Evolutionary conservation across 352 stramenopile species (phyloP).

Genomic region (Phytophthora boehmeriae): DNA sequence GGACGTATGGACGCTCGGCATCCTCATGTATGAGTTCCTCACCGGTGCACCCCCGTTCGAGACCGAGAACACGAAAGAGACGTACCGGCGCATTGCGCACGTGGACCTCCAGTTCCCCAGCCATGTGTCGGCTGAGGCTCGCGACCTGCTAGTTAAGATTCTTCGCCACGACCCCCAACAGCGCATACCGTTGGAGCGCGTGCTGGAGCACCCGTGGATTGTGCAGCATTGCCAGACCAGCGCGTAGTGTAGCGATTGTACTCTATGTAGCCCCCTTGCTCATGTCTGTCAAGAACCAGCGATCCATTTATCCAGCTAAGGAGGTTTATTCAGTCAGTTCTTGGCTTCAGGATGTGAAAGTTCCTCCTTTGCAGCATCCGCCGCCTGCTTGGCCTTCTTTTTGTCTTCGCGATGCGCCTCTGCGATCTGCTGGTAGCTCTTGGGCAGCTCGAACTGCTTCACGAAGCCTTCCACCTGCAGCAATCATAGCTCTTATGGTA

Average conservation of each 20-base stretch:
- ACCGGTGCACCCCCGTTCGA: conserved; percentile 98
- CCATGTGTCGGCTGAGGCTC: conserved; percentile 91
- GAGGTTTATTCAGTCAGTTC: conserved; percentile 6
- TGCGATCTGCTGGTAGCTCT: conserved; percentile 73
- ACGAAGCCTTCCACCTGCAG: conserved; percentile 64
- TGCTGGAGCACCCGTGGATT: conserved; percentile 97
- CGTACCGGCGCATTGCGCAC: conserved; percentile 96
- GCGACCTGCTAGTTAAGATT: conserved; percentile 94
- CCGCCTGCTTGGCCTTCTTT: conserved; percentile 32
- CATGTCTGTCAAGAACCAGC: conserved; percentile 24
- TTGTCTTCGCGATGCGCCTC: conserved; percentile 50
- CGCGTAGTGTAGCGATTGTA: conserved; percentile 40
- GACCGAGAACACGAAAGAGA: conserved; percentile 91
- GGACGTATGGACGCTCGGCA: conserved; percentile 98
- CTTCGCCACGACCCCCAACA: conserved; percentile 96
- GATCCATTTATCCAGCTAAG: background rate
- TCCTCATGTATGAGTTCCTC: conserved; percentile 99
- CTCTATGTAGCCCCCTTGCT: conserved; percentile 37
- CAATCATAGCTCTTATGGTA: background rate
- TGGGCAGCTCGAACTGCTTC: conserved; percentile 78
- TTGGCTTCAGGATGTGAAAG: conserved; percentile 18
- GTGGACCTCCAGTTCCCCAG: conserved; percentile 97
- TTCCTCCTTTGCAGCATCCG: conserved; percentile 10
- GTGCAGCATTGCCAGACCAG: conserved; percentile 58
- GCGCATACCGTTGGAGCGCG: conserved; percentile 91